These are phyloP conservation scores for Gynochthodes officinalis DNA, from an alignment of 257 asterid genomes.

Conservation along the genomic window DNA sequence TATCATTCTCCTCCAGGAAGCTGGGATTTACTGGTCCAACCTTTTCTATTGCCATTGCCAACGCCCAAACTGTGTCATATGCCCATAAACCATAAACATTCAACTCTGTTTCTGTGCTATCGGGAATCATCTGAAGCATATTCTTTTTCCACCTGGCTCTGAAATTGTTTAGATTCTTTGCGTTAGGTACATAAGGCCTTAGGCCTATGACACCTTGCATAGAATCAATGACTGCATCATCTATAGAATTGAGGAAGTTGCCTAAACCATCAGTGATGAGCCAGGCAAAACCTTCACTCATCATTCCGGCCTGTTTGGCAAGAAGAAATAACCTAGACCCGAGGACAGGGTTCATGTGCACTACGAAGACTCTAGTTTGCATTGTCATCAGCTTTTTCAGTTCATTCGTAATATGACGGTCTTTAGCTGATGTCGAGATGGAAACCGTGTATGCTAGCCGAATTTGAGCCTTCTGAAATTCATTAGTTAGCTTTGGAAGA, in stretches of 20 bases:
- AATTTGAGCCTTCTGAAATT: slow-evolving; percentile 35
- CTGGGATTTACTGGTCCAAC: slow-evolving; percentile 16
- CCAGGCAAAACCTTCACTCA: slow-evolving; percentile 62
- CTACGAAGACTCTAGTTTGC: slow-evolving; percentile 49
- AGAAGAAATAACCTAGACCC: slow-evolving; percentile 33
- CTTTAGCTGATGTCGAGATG: slow-evolving; percentile 30
- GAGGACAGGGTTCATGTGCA: slow-evolving; percentile 44
- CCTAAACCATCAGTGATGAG: slow-evolving; percentile 54
- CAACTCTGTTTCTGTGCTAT: slow-evolving; percentile 26
- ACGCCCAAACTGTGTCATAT: slow-evolving; percentile 50
- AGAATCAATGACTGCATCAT: slow-evolving; percentile 32
- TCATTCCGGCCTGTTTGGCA: slow-evolving; percentile 40
- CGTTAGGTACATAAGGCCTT: slow-evolving; percentile 39
- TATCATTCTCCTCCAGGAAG: neutral
- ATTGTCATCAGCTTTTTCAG: slow-evolving; percentile 19
- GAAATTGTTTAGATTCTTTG: slow-evolving; percentile 39
- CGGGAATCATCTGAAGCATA: slow-evolving; percentile 15
- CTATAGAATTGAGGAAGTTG: slow-evolving; percentile 38
- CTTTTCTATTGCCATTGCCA: slow-evolving; percentile 54
- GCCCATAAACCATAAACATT: slow-evolving; percentile 60
- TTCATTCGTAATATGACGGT: slow-evolving; percentile 25
- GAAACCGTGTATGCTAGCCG: slow-evolving; percentile 25
- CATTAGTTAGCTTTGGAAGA: slow-evolving; percentile 35
- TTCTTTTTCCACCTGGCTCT: slow-evolving; percentile 44
- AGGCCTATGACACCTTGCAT: slow-evolving; percentile 72